A percentile compares a stretch with the other conserved stretches of the same genome.
Conservation (phyloP, 169 alveolate species). For the Sarcocystis neurona region DNA sequence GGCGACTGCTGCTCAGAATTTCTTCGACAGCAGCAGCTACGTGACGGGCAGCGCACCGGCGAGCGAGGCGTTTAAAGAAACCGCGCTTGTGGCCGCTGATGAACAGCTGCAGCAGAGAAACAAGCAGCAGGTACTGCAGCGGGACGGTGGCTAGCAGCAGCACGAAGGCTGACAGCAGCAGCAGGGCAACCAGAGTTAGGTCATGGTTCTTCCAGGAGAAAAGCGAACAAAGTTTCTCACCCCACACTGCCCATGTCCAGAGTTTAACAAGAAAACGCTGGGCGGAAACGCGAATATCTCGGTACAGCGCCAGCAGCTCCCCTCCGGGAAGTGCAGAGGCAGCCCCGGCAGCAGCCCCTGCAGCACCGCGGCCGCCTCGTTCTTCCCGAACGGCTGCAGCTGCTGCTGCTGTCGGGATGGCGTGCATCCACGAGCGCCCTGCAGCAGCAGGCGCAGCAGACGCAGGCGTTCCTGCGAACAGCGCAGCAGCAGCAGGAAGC, state of each 20-base stretch:
- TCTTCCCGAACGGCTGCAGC: neutral
- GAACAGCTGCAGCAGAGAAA: neutral
- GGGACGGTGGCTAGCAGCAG: neutral
- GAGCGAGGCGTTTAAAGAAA: neutral
- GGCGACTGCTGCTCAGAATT: neutral
- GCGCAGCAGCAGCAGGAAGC: neutral
- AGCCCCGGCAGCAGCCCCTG: neutral
- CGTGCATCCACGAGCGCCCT: neutral
- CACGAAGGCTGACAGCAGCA: neutral
- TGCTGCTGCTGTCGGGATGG: neutral
- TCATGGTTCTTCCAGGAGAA: slow-evolving; percentile 17
- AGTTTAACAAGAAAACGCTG: slow-evolving; percentile 16
- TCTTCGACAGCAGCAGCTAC: slow-evolving; percentile 21
- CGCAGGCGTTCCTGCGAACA: neutral
- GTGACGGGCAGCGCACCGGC: neutral
- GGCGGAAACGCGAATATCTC: slow-evolving; percentile 10
- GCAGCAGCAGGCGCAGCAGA: neutral
- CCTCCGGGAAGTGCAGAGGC: slow-evolving; percentile 30
- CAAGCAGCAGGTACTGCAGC: slow-evolving; percentile 9
- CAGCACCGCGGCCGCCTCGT: neutral
- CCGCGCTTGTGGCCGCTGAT: slow-evolving; percentile 40
- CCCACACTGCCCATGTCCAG: slow-evolving; percentile 36
- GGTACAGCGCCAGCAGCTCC: slow-evolving; percentile 7
- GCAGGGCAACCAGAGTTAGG: neutral
- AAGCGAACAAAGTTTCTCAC: slow-evolving; percentile 5